Conservation (phyloP, 2,329 filamentous ascomycete species). For the Nemania sp. region DNA sequence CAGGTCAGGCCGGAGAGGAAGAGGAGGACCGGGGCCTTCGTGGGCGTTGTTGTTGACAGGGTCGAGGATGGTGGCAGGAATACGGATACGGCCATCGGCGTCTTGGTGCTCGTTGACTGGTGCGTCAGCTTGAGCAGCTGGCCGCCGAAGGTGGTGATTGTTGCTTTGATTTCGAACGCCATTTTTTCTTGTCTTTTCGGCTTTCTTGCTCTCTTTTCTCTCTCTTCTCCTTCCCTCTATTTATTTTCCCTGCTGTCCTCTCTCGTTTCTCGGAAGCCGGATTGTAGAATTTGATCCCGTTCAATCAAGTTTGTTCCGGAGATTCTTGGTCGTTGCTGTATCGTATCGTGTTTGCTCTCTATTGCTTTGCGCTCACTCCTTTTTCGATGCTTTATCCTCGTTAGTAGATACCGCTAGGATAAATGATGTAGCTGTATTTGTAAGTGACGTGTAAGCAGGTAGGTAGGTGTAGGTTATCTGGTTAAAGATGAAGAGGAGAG, state of each 20-base stretch:
- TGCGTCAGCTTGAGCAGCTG: constrained; percentile 94
- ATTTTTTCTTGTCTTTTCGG: constrained; percentile 48
- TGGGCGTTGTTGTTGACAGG: constrained; percentile 43
- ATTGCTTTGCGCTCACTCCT: too few species aligned
- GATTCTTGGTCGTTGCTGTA: neutral
- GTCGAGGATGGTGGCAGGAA: constrained; percentile 84
- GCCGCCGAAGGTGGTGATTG: constrained; percentile 90
- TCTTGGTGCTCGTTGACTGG: constrained; percentile 75
- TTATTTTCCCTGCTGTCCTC: too few species aligned
- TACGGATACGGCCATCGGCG: constrained; percentile 90
- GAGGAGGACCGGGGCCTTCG: constrained; percentile 77
- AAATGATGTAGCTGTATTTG: too few species aligned
- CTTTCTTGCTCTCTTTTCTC: neutral
- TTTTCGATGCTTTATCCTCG: too few species aligned
- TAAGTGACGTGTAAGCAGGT: too few species aligned
- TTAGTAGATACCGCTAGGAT: too few species aligned
- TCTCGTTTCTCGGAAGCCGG: too few species aligned
- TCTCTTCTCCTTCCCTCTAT: neutral
- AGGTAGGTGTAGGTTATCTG: too few species aligned
- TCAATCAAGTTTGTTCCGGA: neutral
- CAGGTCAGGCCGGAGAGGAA: constrained; percentile 95
- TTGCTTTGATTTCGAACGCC: constrained; percentile 87
- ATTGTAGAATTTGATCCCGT: too few species aligned
- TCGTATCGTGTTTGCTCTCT: too few species aligned
- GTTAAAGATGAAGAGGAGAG: neutral